Evolutionary conservation across 371 early-diverging fungal species (phyloP).

Genomic region (Mycotypha africana): DNA sequence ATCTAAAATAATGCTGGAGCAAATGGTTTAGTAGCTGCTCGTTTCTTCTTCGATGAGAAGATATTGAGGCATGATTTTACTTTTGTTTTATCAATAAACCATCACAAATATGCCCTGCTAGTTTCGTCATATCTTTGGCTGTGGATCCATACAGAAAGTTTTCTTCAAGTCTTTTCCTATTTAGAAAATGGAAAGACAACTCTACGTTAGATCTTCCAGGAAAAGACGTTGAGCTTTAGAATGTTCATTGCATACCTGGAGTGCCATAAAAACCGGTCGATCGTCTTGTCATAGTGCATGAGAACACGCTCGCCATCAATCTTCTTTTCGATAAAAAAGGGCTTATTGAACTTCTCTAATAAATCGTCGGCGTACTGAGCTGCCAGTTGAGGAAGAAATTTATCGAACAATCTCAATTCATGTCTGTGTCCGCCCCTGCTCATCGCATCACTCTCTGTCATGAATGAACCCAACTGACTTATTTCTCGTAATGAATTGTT

Average conservation of each 20-base stretch:
- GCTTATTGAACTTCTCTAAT: background rate
- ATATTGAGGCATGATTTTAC: too few species aligned
- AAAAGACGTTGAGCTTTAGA: too few species aligned
- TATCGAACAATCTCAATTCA: background rate
- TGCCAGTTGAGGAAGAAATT: background rate
- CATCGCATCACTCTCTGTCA: background rate
- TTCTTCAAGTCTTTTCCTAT: slow-evolving; percentile 3
- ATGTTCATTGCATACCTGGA: slow-evolving; percentile 30
- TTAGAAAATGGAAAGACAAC: too few species aligned
- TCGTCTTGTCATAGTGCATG: slow-evolving; percentile 52
- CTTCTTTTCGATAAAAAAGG: slow-evolving; percentile 75
- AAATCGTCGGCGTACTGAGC: background rate
- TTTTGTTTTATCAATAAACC: slow-evolving; percentile 3
- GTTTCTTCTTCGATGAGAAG: too few species aligned
- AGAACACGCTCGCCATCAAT: slow-evolving; percentile 76
- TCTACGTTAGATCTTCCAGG: too few species aligned
- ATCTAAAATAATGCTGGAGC: slow-evolving; percentile 33
- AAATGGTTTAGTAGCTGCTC: too few species aligned
- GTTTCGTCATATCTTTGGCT: slow-evolving; percentile 2
- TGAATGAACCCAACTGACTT: background rate
- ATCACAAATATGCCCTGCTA: slow-evolving; percentile 15
- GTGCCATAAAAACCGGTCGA: slow-evolving; percentile 48
- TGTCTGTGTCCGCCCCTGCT: background rate
- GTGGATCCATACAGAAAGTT: slow-evolving; percentile 9
- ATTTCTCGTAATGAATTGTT: slow-evolving; percentile 30